Base-by-base conservation (phyloP, 108 stramenopile species). In the Schizochytrium sp. region DNA sequence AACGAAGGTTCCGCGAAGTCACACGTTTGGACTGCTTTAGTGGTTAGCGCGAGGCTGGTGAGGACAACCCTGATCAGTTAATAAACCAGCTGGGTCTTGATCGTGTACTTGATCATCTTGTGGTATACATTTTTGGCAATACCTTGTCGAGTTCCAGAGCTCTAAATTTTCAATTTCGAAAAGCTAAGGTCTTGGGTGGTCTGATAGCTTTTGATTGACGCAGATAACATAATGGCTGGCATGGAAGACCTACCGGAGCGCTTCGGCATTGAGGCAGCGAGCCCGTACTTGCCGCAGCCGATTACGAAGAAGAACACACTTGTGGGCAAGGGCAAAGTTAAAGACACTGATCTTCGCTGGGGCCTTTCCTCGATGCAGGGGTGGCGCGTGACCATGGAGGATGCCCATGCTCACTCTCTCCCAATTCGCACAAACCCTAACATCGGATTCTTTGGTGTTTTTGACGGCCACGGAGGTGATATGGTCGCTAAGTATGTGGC, bases 381-480 rank as follows among this genome's bases (percentile, higher is more conserved):
- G 38, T 89, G 89, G 89, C 73, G 89, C 61, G 89, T 89, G 42
- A 61, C 76, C 50, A 83, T 83, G 76, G 76, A 89, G 56, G 89
- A 89, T 47, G 87, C 89, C 41, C 87, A 87, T 57, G 57, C 47
- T 3, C 28, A 53, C 44, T 4, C 40, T 3, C 88, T 88, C 0
- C 88, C 44, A 8, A 44, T 56, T 3, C 28, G 41, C 7, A 47
- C 38, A 3, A 7, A 56, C 12, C 28, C 17, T 3, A 61, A 87
- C 15, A 4, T 61, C 8, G 47, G 7, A 41, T 88, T 46, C 0
- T 89, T 57, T 40, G 88, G 83, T 12, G 87, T 89, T 7, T 89
- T 89, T 46, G 89, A 89, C 61, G 89, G 89, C 3, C 89, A 89
- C 44, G 89, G 89, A 46, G 89, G 89, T 8, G 72, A 87, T 13